Evolutionary conservation across 2,329 filamentous ascomycete genomes (phyloP), one percentile per base, ranked within the genome.

Genomic region (Exophiala bonariae): DNA sequence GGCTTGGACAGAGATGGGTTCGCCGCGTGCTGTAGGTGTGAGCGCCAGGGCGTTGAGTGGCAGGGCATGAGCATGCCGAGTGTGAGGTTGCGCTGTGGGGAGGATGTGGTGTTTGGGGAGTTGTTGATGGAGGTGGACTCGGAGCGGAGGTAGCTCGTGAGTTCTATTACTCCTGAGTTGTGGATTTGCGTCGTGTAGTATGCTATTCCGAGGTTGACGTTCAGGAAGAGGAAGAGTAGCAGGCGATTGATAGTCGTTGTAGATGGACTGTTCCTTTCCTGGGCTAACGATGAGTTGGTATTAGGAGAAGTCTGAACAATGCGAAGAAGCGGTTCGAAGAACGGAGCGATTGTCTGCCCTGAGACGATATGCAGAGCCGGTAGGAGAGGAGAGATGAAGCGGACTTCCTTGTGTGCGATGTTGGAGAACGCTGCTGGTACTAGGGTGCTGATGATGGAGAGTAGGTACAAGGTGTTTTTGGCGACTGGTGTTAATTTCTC

Each of bases 31-130:
- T 95, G 76, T 31, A 97, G 78, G 62, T 95, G 87, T 13, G 86
- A 90, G 60, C 91, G 86, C 92, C 93, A 97, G 2, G 93, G 92
- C 0, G 92, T 97, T 56, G 87, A 88, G 74, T 99, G 93, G 70
- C 93, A 99, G 8, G 93, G 93, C 79, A 91, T 95, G 18, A 99
- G 78, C 70, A 97, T 96, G 16, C 86, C 85, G 26, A 85, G 73
- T 3, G 78, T 78, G 20, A 78, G 77, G 38, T 58, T 59, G 11
- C 36, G 45, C 7, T 38, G 44, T 35, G 41, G 42, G 23, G 11
- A 26, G 23, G 11, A 26, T 11, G 6, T 6, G 23, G 11, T 6
- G 23, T 26, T 11, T 6, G 63, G 59, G 47, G 68, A 62, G 1
- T 77, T 72, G 56, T 82, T 76, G 26, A 81, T 68, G 35, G 66